Evolutionary conservation across 495 filamentous ascomycete species (phyloP).

Genomic region (Penicilliopsis zonata): DNA sequence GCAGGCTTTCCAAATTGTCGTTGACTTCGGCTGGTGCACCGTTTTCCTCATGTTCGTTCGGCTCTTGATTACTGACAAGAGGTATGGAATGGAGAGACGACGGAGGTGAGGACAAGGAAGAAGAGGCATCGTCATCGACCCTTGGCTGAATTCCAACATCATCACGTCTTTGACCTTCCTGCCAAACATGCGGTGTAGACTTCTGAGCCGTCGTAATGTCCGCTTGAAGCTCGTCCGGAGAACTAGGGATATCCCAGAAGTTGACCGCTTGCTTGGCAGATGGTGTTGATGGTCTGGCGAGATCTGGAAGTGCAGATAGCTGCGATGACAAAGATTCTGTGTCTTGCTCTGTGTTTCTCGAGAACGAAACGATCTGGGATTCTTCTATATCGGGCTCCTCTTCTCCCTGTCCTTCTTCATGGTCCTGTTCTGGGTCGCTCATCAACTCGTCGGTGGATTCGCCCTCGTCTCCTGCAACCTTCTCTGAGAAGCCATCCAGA

Average conservation of each 20-base stretch:
- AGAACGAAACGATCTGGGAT: slow-evolving; percentile 1
- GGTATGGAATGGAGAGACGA: slow-evolving; percentile 14
- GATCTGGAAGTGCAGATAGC: slow-evolving; percentile 2
- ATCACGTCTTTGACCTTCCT: slow-evolving; percentile 1
- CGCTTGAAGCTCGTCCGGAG: slow-evolving; percentile 24
- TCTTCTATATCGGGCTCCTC: neutral
- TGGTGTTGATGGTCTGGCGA: slow-evolving; percentile 7
- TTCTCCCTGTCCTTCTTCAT: too few species aligned
- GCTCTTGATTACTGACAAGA: neutral
- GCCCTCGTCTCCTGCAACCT: too few species aligned
- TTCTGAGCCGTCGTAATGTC: slow-evolving; percentile 7
- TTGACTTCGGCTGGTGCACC: neutral
- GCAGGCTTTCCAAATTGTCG: slow-evolving; percentile 7
- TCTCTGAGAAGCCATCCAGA: too few species aligned
- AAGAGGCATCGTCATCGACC: slow-evolving; percentile 13
- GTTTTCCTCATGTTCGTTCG: slow-evolving; percentile 2
- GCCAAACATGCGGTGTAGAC: slow-evolving; percentile 2
- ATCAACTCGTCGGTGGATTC: neutral
- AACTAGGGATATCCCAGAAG: slow-evolving; percentile 12
- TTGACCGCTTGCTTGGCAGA: slow-evolving; percentile 4
- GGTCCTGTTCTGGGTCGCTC: too few species aligned
- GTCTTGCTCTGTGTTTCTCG: neutral
- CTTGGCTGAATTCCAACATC: too few species aligned
- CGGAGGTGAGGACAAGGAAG: slow-evolving; percentile 31
- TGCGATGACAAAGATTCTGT: neutral